These are phyloP conservation scores for Periconia sp. DNA, from an alignment of 2,329 filamentous ascomycete genomes.

Conservation along the genomic window DNA sequence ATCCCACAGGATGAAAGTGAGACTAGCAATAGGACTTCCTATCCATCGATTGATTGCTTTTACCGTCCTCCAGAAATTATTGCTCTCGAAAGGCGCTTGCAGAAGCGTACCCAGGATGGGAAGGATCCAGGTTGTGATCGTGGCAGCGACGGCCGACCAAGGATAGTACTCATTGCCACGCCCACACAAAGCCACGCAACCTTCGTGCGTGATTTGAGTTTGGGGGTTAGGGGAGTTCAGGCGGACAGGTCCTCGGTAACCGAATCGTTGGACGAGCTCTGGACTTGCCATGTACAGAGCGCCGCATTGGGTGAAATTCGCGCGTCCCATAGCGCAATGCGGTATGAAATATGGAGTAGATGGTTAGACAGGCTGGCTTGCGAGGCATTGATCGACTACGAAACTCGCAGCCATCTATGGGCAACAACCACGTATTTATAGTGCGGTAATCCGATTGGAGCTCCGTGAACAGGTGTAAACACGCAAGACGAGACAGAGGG, in stretches of 20 bases:
- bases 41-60: slow-evolving; percentile 36
- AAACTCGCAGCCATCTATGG: background rate
- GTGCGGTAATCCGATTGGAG: background rate
- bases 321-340: background rate
- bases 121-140: slow-evolving; percentile 42
- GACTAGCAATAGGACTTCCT: slow-evolving; percentile 34
- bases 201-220: slow-evolving; percentile 29
- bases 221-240: slow-evolving; percentile 4
- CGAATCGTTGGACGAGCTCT: slow-evolving; percentile 12
- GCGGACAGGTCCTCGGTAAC: slow-evolving; percentile 17
- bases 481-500: background rate
- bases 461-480: background rate
- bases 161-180: slow-evolving; percentile 28
- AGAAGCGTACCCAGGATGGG: slow-evolving; percentile 38
- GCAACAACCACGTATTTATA: background rate
- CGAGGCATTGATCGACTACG: background rate
- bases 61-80: slow-evolving; percentile 36
- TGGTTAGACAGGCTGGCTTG: too few relatives aligned
- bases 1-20: slow-evolving; percentile 39
- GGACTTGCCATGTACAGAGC: slow-evolving; percentile 14
- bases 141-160: slow-evolving; percentile 28
- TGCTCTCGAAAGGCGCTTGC: slow-evolving; percentile 43
- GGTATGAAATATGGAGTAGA: background rate
- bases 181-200: slow-evolving; percentile 35
- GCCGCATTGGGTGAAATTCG: slow-evolving; percentile 23